phyloP scores from a whole-genome alignment of 2,329 filamentous ascomycete species.

The Fonsecaea pugnacius region DNA sequence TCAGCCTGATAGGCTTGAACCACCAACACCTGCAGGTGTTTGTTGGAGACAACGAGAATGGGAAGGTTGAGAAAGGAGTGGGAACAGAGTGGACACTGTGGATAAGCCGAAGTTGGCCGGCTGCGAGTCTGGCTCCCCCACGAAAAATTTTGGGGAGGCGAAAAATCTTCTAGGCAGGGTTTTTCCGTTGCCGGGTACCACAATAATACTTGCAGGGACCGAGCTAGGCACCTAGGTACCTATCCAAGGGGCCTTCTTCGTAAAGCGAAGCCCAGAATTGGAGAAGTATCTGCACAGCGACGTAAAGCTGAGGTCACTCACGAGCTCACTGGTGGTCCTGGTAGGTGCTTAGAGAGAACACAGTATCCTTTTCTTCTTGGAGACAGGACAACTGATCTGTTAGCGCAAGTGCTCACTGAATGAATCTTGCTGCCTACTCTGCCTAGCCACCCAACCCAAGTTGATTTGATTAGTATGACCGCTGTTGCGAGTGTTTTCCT shows the following conservation, averaged over 20 bases:
- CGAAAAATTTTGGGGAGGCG: not conserved
- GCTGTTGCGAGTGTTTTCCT: not conserved
- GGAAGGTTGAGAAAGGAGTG: conserved; percentile 6
- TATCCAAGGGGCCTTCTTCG: no score
- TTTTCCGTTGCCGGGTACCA: not conserved
- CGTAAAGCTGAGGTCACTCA: not conserved
- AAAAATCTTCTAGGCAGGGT: not conserved
- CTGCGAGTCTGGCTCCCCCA: conserved; percentile 2
- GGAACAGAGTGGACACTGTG: conserved; percentile 7
- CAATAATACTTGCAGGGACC: not conserved
- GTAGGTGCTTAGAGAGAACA: conserved; percentile 1
- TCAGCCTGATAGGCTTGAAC: conserved; percentile 13
- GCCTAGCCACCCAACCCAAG: conserved; percentile 4
- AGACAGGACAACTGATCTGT: not conserved
- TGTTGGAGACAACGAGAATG: conserved; percentile 2
- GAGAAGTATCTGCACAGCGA: conserved; percentile 1
- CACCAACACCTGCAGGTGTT: not conserved
- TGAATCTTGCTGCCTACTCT: not conserved
- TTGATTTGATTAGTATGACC: conserved; percentile 11
- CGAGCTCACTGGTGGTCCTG: not conserved
- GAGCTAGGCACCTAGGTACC: not conserved
- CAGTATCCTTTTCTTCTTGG: conserved; percentile 9
- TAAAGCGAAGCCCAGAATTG: not conserved
- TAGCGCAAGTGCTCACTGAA: not conserved
- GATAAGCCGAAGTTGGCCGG: conserved; percentile 6